Evolutionary conservation across 768 basidiomycete species (phyloP).

Genomic region (Mycena epipterygia): DNA sequence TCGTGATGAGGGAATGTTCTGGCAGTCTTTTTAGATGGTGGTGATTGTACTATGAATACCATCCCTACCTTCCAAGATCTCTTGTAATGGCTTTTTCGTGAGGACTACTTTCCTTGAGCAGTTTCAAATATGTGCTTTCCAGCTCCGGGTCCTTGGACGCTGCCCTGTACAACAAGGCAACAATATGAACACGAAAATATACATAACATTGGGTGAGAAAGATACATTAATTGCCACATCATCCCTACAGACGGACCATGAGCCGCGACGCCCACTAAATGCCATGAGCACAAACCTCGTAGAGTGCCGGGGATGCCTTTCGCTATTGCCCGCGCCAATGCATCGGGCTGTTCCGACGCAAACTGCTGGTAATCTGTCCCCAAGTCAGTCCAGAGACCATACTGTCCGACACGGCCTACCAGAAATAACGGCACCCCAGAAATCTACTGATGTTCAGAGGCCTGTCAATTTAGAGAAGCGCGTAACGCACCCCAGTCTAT

Average conservation of each 20-base stretch:
- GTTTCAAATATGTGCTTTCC: constrained; percentile 83
- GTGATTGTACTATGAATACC: constrained; percentile 8
- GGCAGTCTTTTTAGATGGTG: constrained; percentile 16
- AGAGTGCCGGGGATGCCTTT: constrained; percentile 89
- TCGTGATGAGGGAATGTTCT: constrained; percentile 98
- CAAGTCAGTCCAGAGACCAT: constrained; percentile 2
- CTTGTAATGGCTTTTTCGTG: constrained; percentile 96
- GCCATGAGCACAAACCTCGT: constrained; percentile 61
- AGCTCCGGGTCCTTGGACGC: constrained; percentile 93
- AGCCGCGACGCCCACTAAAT: neutral
- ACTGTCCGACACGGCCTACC: constrained; percentile 57
- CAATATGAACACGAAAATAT: constrained; percentile 18
- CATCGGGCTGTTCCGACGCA: constrained; percentile 82
- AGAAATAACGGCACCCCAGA: constrained; percentile 96
- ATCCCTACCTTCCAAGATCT: constrained; percentile 85
- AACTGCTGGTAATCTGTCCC: constrained; percentile 87
- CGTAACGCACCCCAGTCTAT: constrained; percentile 85
- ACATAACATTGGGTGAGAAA: constrained; percentile 28
- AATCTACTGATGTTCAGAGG: constrained; percentile 63
- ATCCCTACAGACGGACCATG: constrained; percentile 54
- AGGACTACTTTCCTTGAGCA: constrained; percentile 86
- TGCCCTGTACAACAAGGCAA: constrained; percentile 65
- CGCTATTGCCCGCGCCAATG: constrained; percentile 91
- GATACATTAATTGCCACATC: constrained; percentile 96
- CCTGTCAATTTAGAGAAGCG: neutral